Evolutionary conservation across 2,329 filamentous ascomycete species (phyloP).

Genomic region (Penicillium olsonii): DNA sequence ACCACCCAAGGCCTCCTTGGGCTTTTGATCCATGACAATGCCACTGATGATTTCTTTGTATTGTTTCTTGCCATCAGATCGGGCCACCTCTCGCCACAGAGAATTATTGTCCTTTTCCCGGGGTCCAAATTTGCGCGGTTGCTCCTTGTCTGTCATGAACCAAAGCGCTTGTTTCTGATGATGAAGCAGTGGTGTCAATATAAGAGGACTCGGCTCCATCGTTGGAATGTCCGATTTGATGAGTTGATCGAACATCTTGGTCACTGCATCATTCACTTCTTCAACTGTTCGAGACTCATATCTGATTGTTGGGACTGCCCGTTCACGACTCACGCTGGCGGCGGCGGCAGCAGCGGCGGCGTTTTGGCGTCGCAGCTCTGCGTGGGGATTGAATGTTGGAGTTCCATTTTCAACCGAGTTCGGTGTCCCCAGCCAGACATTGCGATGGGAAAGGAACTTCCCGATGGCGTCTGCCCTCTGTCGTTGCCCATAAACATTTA

Average conservation of each 20-base stretch:
- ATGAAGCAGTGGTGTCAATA: conserved; percentile 70
- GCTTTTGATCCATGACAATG: conserved; percentile 59
- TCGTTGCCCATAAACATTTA: conserved; percentile 78
- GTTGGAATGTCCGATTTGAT: conserved; percentile 73
- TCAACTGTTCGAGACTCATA: conserved; percentile 69
- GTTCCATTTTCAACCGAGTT: conserved; percentile 67
- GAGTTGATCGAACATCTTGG: conserved; percentile 84
- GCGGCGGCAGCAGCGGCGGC: conserved; percentile 32
- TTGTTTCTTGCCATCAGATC: conserved; percentile 58
- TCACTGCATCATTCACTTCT: conserved; percentile 81
- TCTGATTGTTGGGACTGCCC: conserved; percentile 25
- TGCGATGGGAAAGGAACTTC: conserved; percentile 63
- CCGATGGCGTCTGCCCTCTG: conserved; percentile 68
- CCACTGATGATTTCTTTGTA: conserved; percentile 89
- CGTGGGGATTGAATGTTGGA: conserved; percentile 76
- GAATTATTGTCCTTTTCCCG: conserved; percentile 66
- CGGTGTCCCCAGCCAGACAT: conserved; percentile 68
- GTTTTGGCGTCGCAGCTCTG: conserved; percentile 48
- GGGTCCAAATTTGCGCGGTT: conserved; percentile 59
- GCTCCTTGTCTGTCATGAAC: conserved; percentile 82
- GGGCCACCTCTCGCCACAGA: conserved; percentile 70
- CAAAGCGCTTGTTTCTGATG: conserved; percentile 90
- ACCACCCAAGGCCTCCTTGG: conserved; percentile 69
- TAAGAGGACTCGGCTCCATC: conserved; percentile 63
- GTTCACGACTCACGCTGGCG: conserved; percentile 19